Conservation (phyloP, 257 asterid species). For the Echites panduratus region DNA sequence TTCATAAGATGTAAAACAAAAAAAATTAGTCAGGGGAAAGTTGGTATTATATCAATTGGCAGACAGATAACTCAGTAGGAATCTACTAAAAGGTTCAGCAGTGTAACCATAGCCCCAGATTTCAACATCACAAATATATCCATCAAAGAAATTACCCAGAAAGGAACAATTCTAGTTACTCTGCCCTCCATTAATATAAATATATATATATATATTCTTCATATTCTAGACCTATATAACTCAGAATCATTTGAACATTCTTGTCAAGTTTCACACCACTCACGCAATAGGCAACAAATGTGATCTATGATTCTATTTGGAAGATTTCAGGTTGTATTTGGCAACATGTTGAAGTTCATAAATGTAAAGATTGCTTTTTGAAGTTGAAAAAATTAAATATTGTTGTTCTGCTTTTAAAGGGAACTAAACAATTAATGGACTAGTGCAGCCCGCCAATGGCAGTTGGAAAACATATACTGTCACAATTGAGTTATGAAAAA, state of each 20-base stretch:
- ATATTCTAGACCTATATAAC: background rate
- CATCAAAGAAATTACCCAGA: background rate
- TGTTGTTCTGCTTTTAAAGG: too few relatives aligned
- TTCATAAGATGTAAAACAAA: background rate
- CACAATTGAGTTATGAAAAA: background rate
- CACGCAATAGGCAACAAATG: background rate
- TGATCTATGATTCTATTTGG: background rate
- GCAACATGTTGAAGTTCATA: too few relatives aligned
- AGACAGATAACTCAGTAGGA: background rate
- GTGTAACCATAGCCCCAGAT: background rate
- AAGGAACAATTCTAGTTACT: background rate
- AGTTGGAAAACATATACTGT: background rate
- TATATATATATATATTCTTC: too few relatives aligned
- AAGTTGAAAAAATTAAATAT: too few relatives aligned
- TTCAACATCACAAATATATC: background rate
- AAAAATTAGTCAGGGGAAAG: background rate
- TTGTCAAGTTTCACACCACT: background rate
- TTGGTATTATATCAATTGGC: background rate
- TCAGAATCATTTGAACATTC: background rate
- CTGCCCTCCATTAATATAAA: background rate
- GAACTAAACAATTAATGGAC: background rate
- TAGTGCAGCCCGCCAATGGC: background rate
- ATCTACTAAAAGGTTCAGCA: background rate
- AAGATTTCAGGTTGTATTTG: background rate
- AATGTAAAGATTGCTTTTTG: too few relatives aligned